phyloP scores from a whole-genome alignment of 108 stramenopile genomes.

The Discostella stelligeroides region DNA sequence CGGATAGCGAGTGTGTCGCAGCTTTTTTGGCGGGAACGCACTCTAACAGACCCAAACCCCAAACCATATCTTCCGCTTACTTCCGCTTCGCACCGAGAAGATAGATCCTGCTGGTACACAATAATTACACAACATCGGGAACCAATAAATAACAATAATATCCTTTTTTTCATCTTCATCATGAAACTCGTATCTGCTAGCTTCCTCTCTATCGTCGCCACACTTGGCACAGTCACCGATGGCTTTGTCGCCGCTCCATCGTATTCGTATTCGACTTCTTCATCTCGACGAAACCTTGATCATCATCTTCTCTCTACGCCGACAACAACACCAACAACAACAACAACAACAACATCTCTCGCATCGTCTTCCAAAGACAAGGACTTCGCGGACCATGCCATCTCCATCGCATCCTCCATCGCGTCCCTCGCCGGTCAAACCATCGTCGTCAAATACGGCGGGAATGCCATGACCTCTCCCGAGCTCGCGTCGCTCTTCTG shows the following conservation, averaged over 20 bases:
- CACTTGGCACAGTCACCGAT: neutral
- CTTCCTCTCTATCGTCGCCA: neutral
- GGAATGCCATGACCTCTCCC: conserved; percentile 92
- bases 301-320: neutral
- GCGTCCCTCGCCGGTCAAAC: conserved; percentile 68
- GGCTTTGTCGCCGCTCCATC: neutral
- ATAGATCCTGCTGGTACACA: no score
- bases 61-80: no score
- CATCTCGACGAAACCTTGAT: no score
- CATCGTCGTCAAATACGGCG: conserved; percentile 90
- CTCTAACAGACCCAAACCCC: no score
- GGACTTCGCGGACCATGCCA: conserved; percentile 63
- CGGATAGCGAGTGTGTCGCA: no score
- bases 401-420: conserved; percentile 66
- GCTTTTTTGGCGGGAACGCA: no score
- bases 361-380: no score
- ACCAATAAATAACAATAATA: no score
- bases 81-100: no score
- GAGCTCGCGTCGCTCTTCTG: conserved; percentile 84
- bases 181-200: conserved; percentile 7
- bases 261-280: neutral
- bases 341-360: conserved; percentile 12
- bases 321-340: neutral
- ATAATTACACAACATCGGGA: no score
- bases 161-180: neutral